phyloP scores from a whole-genome alignment of 768 basidiomycete genomes.

The Boletus vermiculosoides region DNA sequence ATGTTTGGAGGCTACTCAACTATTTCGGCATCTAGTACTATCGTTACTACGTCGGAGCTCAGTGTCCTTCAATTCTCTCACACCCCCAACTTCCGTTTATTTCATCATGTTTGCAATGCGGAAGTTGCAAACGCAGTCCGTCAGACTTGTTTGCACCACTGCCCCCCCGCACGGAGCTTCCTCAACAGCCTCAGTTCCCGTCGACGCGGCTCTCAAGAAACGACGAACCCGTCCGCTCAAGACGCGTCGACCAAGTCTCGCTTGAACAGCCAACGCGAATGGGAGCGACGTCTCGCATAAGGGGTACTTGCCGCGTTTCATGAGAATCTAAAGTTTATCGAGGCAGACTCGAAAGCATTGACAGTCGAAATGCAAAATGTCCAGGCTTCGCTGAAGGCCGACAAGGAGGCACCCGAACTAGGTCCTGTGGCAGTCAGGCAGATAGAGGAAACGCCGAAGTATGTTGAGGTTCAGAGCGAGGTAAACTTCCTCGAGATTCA shows the following conservation, averaged over 20 bases:
- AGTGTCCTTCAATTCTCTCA: background rate
- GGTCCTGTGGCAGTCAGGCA: slow-evolving; percentile 41
- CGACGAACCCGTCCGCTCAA: slow-evolving; percentile 19
- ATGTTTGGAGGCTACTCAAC: background rate
- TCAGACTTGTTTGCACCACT: slow-evolving; percentile 8
- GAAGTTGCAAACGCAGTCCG: slow-evolving; percentile 7
- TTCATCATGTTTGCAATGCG: slow-evolving; percentile 19
- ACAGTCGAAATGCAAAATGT: slow-evolving; percentile 31
- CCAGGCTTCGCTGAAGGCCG: slow-evolving; percentile 18
- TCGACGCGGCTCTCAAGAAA: slow-evolving; percentile 1
- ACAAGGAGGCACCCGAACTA: slow-evolving; percentile 25
- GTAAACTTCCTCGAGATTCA: slow-evolving; percentile 82
- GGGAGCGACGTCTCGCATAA: slow-evolving; percentile 59
- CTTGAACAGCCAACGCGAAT: slow-evolving; percentile 52
- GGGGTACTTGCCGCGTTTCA: slow-evolving; percentile 82
- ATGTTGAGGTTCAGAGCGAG: slow-evolving; percentile 76
- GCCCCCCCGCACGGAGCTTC: slow-evolving; percentile 10
- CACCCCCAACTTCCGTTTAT: background rate
- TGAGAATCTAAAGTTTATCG: slow-evolving; percentile 72
- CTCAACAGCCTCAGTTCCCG: background rate
- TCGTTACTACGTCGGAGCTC: background rate
- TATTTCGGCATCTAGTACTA: background rate
- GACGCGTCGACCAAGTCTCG: slow-evolving; percentile 52
- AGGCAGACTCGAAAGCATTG: slow-evolving; percentile 54
- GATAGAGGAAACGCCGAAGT: slow-evolving; percentile 48